Percentiles rank a stretch among this genome's conserved stretches.
phyloP scores from a whole-genome alignment of 2,329 filamentous ascomycete species.

The Pseudogymnoascus sp. region DNA sequence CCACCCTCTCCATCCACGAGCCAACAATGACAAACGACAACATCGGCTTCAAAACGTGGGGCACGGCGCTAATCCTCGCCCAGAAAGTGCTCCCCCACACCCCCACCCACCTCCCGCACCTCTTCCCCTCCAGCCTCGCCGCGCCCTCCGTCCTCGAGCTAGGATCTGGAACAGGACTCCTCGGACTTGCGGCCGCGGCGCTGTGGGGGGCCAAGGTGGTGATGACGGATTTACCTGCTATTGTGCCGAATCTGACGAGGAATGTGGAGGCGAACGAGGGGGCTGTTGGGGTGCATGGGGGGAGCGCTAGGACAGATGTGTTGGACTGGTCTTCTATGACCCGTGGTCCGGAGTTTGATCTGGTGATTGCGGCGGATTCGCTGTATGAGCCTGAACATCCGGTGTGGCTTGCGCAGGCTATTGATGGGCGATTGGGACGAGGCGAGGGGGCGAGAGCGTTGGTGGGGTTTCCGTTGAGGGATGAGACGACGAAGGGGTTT shows the following conservation, averaged over 20 bases:
- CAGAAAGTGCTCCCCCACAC: constrained; percentile 38
- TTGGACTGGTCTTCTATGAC: constrained; percentile 40
- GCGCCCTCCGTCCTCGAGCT: constrained; percentile 55
- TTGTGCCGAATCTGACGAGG: constrained; percentile 68
- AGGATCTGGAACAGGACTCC: constrained; percentile 83
- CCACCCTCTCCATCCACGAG: constrained; percentile 70
- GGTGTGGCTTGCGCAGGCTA: constrained; percentile 59
- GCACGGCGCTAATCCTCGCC: constrained; percentile 78
- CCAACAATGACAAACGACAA: constrained; percentile 82
- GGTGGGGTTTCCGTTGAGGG: constrained; percentile 72
- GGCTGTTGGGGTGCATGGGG: constrained; percentile 46
- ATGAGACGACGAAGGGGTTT: constrained; percentile 56
- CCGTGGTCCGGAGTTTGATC: constrained; percentile 32
- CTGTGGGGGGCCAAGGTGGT: constrained; percentile 59
- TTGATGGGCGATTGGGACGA: constrained; percentile 57
- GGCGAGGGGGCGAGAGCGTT: constrained; percentile 55
- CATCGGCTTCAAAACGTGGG: constrained; percentile 92
- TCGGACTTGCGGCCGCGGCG: constrained; percentile 75
- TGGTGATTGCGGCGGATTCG: constrained; percentile 78
- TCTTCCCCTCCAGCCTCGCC: constrained; percentile 28
- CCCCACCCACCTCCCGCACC: constrained; percentile 25
- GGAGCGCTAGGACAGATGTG: constrained; percentile 51
- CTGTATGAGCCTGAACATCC: constrained; percentile 84
- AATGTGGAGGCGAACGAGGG: constrained; percentile 61
- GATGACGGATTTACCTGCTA: constrained; percentile 77